These are phyloP conservation scores for Candida silvicultrix DNA, from an alignment of 805 yeast genomes.

Conservation along the genomic window DNA sequence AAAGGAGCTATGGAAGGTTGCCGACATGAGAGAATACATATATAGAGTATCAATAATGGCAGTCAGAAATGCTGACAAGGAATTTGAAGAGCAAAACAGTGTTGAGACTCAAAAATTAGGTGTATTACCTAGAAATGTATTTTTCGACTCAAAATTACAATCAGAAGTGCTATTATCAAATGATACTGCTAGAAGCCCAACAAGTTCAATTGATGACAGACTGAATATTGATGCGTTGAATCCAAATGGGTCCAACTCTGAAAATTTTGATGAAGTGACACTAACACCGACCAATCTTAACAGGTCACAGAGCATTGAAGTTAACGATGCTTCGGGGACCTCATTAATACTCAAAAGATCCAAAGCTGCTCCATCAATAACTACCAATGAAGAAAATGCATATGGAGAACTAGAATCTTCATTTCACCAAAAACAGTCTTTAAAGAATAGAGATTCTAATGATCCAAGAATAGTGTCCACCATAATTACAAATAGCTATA, in stretches of 20 bases:
- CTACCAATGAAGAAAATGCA: slow-evolving; percentile 32
- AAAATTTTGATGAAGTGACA: not conserved
- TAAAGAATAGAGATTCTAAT: slow-evolving; percentile 7
- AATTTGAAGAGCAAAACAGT: slow-evolving; percentile 8
- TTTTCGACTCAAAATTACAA: slow-evolving; percentile 34
- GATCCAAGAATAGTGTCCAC: slow-evolving; percentile 11
- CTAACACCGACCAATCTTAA: not conserved
- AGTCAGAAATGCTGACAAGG: slow-evolving; percentile 25
- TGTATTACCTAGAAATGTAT: slow-evolving; percentile 43
- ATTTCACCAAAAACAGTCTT: slow-evolving; percentile 9
- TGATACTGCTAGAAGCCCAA: not conserved
- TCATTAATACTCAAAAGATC: slow-evolving; percentile 8
- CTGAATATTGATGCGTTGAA: not conserved
- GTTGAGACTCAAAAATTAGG: slow-evolving; percentile 26
- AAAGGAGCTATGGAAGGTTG: slow-evolving; percentile 78
- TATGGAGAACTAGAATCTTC: slow-evolving; percentile 38
- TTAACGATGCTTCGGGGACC: not conserved
- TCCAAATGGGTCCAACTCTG: not conserved
- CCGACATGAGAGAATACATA: slow-evolving; percentile 62
- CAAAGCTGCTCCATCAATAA: slow-evolving; percentile 33
- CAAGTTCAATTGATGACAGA: slow-evolving; percentile 5
- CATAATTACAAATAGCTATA: slow-evolving; percentile 49
- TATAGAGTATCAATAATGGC: slow-evolving; percentile 44
- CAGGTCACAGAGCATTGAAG: not conserved
- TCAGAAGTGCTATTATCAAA: slow-evolving; percentile 3